phyloP scores from a whole-genome alignment of 75 land plant genomes.

The Selaginella moellendorffii region DNA sequence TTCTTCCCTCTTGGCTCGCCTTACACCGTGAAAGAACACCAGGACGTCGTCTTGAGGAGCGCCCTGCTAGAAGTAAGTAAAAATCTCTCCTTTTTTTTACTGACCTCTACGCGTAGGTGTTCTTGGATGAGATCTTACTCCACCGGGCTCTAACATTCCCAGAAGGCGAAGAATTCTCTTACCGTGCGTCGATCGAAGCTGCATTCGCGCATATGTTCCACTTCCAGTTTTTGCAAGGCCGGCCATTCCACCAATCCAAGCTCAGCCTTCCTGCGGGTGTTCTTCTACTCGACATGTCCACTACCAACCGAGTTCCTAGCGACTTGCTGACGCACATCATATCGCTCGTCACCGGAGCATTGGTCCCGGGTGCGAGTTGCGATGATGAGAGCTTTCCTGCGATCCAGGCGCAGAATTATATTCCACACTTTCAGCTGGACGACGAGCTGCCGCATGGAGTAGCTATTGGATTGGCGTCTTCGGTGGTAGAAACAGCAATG shows the following conservation, averaged over 20 bases:
- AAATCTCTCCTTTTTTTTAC: not conserved
- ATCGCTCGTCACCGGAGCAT: not conserved
- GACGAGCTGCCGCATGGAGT: not conserved
- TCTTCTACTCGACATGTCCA: not conserved
- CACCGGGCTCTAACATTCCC: not conserved
- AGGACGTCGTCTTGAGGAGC: too few relatives aligned
- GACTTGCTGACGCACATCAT: not conserved
- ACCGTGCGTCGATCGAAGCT: too few relatives aligned
- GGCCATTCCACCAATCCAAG: not conserved
- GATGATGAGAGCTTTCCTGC: too few relatives aligned
- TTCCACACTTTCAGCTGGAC: too few relatives aligned
- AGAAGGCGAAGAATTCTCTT: not conserved
- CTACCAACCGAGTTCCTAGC: not conserved
- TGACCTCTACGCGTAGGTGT: not conserved
- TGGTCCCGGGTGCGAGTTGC: too few relatives aligned
- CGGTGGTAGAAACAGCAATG: not conserved
- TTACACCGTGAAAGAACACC: too few relatives aligned
- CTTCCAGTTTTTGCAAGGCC: too few relatives aligned
- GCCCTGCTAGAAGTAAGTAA: too few relatives aligned
- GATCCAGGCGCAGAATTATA: too few relatives aligned
- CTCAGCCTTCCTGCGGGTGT: not conserved
- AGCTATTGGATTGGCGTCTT: not conserved
- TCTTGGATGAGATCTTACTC: not conserved
- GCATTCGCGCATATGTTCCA: not conserved
- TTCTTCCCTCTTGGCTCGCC: not conserved